These are phyloP conservation scores for Penicillium italicum DNA, from an alignment of 2,329 filamentous ascomycete genomes.

Conservation along the genomic window DNA sequence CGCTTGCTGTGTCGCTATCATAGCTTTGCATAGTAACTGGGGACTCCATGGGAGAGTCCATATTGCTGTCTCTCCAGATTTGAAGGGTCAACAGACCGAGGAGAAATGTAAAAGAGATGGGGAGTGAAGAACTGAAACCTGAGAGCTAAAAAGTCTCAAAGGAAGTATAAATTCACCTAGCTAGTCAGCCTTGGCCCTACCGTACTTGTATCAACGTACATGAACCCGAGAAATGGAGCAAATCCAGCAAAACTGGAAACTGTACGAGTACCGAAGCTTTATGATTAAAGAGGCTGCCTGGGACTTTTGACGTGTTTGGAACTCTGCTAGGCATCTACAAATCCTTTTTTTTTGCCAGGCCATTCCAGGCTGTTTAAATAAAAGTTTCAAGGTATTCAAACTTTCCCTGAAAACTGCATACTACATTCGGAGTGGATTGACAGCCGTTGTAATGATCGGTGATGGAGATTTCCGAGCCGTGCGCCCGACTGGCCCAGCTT, in stretches of 20 bases:
- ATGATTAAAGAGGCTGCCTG: not conserved
- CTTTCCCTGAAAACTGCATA: not conserved
- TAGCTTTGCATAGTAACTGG: conserved; percentile 12
- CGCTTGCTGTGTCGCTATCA: conserved; percentile 21
- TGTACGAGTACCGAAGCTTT: not conserved
- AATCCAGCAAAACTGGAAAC: not conserved
- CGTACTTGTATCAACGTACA: conserved; percentile 20
- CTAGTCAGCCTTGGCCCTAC: conserved; percentile 2
- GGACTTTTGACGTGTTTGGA: no score
- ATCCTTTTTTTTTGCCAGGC: not conserved
- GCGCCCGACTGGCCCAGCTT: not conserved
- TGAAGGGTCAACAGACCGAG: not conserved
- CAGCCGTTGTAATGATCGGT: not conserved
- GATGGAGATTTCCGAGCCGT: not conserved
- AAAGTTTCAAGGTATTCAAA: no score
- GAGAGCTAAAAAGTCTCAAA: not conserved
- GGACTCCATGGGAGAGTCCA: conserved; percentile 10
- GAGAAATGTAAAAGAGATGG: not conserved
- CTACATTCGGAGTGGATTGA: not conserved
- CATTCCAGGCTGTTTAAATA: not conserved
- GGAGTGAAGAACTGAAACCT: not conserved
- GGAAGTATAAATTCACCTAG: not conserved
- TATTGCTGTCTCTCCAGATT: not conserved
- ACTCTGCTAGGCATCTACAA: not conserved
- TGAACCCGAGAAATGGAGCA: conserved; percentile 4